Base-by-base conservation (phyloP, 78 protist genomes). In the Trichosphaerium sp. region DNA sequence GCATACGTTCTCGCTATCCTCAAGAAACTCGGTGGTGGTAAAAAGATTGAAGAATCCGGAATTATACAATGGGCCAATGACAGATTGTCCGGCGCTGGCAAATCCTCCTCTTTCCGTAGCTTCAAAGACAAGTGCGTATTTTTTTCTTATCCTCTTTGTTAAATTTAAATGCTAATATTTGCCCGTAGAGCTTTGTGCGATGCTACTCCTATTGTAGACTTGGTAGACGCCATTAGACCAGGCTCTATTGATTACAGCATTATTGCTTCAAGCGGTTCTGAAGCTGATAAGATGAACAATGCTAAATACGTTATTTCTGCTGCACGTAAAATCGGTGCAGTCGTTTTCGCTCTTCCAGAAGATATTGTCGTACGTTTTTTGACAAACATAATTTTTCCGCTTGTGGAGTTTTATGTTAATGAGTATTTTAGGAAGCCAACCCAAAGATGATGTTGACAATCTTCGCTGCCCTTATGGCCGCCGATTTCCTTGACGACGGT, bases 261-360 rank as follows among this genome's bases (percentile, higher is more conserved):
- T 35, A 76, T 93, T 31, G 69, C 85, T 58, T 7, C 43, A 26
- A 51, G 75, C 26, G 41, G 56, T 18, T 10, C 61, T 0, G 85
- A 69, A 23, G 91, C 65, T 29, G 94, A 85, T 44, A 48, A 59
- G 58, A 42, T 79, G 32, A 10, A 26, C 61, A 93, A 93, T 51
- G 96, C 93, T 23, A 73, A 77, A 63, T 88, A 83, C 43, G 83
- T 87, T 51, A 54, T 88, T 54, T 63, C 84, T 42, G 63, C 88
- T 31, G 94, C 93, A 23, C 52, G 97, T n/a, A 92, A 92, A 76
- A 34, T 84, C 44, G 93, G 94, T 47, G 90, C 93, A 28, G 75
- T 73, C 40, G 69, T 92, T 23, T 89, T 87, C 71, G 62, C 80
- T 18, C 84, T 90, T 25, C 92, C 94, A 66, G 97, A 92, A 63